Conservation (phyloP, 345 rosid species). For the Fremontodendron californicum region DNA sequence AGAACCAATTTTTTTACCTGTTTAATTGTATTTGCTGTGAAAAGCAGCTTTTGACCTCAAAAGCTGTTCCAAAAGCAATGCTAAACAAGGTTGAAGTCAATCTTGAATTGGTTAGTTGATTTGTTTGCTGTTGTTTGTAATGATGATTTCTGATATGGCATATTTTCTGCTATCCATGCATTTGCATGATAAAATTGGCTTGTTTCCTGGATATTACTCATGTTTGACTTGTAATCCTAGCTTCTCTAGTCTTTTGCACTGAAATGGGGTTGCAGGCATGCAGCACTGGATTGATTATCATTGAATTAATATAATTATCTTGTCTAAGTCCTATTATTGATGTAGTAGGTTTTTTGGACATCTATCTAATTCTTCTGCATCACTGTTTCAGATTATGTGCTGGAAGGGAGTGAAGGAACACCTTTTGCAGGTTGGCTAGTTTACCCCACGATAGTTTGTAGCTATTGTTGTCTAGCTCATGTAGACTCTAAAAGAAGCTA, state of each 20-base stretch:
- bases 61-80: no score
- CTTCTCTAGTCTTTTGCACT: not conserved
- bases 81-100: not conserved
- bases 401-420: constrained; percentile 93
- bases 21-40: no score
- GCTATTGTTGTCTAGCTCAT: constrained; percentile 1
- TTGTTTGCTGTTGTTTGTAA: not conserved
- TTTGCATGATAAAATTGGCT: not conserved
- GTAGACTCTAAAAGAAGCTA: constrained; percentile 3
- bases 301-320: not conserved
- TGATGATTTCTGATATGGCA: not conserved
- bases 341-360: not conserved
- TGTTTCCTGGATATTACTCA: not conserved
- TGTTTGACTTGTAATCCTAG: not conserved
- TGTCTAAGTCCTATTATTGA: constrained; percentile 1
- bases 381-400: constrained; percentile 63
- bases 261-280: not conserved
- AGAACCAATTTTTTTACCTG: no score
- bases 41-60: no score
- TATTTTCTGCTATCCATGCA: not conserved
- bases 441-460: constrained; percentile 16
- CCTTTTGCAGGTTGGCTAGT: constrained; percentile 75
- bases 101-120: not conserved
- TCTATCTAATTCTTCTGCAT: constrained; percentile 14
- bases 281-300: not conserved